phyloP scores from a whole-genome alignment of 768 basidiomycete species.

The Phanerodontia chrysosporium region DNA sequence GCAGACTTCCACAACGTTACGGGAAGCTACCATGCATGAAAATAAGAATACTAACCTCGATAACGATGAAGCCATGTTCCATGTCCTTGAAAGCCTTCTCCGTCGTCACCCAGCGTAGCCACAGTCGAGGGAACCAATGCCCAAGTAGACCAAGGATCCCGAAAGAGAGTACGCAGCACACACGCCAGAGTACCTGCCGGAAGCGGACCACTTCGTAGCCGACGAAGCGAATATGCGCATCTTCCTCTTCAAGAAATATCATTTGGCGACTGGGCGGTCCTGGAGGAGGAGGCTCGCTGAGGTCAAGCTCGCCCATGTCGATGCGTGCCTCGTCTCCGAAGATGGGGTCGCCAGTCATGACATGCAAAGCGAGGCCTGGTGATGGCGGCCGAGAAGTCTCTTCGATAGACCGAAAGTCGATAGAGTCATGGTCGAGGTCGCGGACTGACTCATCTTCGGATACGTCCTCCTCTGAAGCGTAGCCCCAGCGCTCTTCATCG shows the following conservation, averaged over 20 bases:
- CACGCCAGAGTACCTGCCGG: constrained; percentile 67
- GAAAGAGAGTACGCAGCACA: constrained; percentile 59
- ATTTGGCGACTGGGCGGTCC: constrained; percentile 86
- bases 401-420: constrained; percentile 33
- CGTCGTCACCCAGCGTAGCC: constrained; percentile 83
- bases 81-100: constrained; percentile 81
- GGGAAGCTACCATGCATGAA: constrained; percentile 1
- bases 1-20: constrained; percentile 56
- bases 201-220: constrained; percentile 71
- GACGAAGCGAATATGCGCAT: constrained; percentile 79
- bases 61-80: constrained; percentile 71
- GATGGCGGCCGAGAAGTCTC: constrained; percentile 72
- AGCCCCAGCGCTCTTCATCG: constrained; percentile 84
- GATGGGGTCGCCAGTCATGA: constrained; percentile 70
- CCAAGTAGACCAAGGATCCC: constrained; percentile 80
- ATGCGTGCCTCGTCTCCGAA: constrained; percentile 83
- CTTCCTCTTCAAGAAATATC: constrained; percentile 85
- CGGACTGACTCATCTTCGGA: constrained; percentile 37
- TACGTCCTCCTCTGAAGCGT: constrained; percentile 80
- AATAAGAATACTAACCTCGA: constrained; percentile 63
- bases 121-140: constrained; percentile 89
- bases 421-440: constrained; percentile 40
- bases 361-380: constrained; percentile 55
- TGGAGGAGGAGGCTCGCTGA: constrained; percentile 65
- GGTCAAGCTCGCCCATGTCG: constrained; percentile 70